Evolutionary conservation across 371 early-diverging fungal species (phyloP).

Genomic region (Syncephalastrum sp.): DNA sequence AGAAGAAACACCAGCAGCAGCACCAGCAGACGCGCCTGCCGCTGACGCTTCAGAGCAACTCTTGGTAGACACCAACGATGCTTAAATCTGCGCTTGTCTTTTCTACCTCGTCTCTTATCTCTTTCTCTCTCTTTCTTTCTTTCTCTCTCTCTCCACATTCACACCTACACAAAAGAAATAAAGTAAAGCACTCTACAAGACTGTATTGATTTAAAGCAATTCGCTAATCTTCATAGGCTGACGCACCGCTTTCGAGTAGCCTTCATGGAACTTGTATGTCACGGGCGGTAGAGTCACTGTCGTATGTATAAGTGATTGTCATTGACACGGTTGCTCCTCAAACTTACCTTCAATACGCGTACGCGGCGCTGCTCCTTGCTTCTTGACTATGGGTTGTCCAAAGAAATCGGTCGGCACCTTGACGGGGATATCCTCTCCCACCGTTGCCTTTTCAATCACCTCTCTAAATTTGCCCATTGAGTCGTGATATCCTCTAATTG

Average conservation of each 20-base stretch:
- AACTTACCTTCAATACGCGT: constrained; percentile 13
- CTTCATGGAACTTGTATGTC: constrained; percentile 36
- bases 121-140: too few species aligned
- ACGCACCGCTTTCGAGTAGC: constrained; percentile 92
- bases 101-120: too few species aligned
- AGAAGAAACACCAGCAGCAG: too few species aligned
- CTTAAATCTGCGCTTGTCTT: too few species aligned
- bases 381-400: constrained; percentile 50
- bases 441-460: not conserved
- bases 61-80: too few species aligned
- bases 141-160: too few species aligned
- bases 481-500: constrained; percentile 4
- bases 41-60: too few species aligned
- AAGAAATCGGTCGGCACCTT: constrained; percentile 59
- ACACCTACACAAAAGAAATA: too few species aligned
- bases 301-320: not conserved
- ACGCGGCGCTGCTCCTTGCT: not conserved
- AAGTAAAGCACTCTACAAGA: too few species aligned
- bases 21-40: too few species aligned
- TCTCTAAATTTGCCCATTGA: not conserved
- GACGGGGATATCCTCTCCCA: not conserved
- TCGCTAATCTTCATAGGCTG: constrained; percentile 52
- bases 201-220: too few species aligned
- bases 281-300: constrained; percentile 9
- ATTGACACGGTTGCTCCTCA: not conserved